phyloP scores from a whole-genome alignment of 2,329 filamentous ascomycete species.

The Cercospora brassicicola region DNA sequence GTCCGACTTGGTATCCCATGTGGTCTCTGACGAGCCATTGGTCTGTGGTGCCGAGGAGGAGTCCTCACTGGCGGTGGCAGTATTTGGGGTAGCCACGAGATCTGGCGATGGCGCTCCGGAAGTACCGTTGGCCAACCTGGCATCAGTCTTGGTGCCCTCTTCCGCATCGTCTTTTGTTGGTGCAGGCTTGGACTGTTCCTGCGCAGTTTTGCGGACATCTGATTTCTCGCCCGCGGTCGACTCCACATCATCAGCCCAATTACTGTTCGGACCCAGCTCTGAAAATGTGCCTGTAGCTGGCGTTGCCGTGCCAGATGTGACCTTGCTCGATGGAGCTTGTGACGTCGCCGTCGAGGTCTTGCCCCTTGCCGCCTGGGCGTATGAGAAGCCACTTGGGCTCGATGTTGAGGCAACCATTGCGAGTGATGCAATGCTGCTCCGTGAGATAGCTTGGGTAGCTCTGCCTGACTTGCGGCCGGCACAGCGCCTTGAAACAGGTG shows the following conservation, averaged over 20 bases:
- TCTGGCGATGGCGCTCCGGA: conserved; percentile 54
- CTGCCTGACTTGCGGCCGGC: conserved; percentile 18
- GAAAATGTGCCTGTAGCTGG: conserved; percentile 44
- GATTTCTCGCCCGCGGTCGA: conserved; percentile 40
- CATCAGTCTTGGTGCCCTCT: conserved; percentile 36
- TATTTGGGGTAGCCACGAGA: conserved; percentile 57
- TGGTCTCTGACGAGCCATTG: conserved; percentile 59
- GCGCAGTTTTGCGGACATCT: conserved; percentile 37
- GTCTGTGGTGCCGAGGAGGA: conserved; percentile 61
- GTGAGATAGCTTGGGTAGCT: conserved; percentile 10
- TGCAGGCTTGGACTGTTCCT: conserved; percentile 29
- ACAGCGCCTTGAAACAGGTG: conserved; percentile 27
- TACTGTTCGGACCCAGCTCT: conserved; percentile 41
- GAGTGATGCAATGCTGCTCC: conserved; percentile 15
- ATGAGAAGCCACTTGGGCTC: conserved; percentile 65
- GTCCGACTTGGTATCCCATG: conserved; percentile 67
- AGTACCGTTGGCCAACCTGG: conserved; percentile 30
- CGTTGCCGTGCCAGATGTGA: conserved; percentile 45
- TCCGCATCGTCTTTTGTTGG: conserved; percentile 35
- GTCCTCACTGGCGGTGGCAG: conserved; percentile 62
- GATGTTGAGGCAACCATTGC: conserved; percentile 33
- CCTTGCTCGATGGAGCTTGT: conserved; percentile 49
- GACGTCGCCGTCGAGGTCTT: conserved; percentile 54
- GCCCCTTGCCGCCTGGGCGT: conserved; percentile 92
- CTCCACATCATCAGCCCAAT: conserved; percentile 53